These are phyloP conservation scores for Phoma herbarum DNA, from an alignment of 2,329 filamentous ascomycete species.

Conservation along the genomic window DNA sequence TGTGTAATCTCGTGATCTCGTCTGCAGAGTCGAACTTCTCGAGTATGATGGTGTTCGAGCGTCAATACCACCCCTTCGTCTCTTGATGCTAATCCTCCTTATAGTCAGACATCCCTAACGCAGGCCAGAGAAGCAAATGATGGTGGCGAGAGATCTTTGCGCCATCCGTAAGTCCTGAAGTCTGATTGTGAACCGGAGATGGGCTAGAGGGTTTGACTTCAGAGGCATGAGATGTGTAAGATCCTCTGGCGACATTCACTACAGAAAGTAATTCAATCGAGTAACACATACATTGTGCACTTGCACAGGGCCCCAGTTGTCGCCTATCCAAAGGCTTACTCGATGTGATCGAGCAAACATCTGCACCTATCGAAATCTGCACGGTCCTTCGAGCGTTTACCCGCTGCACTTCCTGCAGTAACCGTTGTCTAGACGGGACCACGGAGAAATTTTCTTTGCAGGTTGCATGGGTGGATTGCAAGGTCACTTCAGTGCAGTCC, in stretches of 20 bases:
- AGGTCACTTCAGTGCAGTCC: not conserved
- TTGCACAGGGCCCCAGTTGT: not conserved
- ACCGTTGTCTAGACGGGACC: slow-evolving; percentile 9
- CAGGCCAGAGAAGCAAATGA: too few species aligned
- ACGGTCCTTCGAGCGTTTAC: not conserved
- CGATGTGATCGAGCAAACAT: slow-evolving; percentile 18
- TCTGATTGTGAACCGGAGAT: not conserved
- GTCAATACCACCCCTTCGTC: not conserved
- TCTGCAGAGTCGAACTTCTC: too few species aligned
- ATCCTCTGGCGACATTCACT: not conserved
- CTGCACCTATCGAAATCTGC: slow-evolving; percentile 3
- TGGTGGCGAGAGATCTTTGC: too few species aligned
- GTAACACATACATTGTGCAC: not conserved
- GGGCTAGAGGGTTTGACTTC: not conserved
- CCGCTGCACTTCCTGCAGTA: slow-evolving; percentile 9
- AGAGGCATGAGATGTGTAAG: not conserved
- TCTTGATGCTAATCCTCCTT: not conserved
- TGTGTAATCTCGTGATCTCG: too few species aligned
- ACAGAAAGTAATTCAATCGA: not conserved
- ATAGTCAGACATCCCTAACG: too few species aligned
- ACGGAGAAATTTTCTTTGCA: slow-evolving; percentile 2
- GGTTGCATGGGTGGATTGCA: not conserved
- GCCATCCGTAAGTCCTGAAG: too few species aligned
- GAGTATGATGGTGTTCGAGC: too few species aligned
- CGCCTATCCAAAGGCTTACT: slow-evolving; percentile 16